phyloP scores from a whole-genome alignment of 495 filamentous ascomycete species.

The Aspergillus taichungensis region DNA sequence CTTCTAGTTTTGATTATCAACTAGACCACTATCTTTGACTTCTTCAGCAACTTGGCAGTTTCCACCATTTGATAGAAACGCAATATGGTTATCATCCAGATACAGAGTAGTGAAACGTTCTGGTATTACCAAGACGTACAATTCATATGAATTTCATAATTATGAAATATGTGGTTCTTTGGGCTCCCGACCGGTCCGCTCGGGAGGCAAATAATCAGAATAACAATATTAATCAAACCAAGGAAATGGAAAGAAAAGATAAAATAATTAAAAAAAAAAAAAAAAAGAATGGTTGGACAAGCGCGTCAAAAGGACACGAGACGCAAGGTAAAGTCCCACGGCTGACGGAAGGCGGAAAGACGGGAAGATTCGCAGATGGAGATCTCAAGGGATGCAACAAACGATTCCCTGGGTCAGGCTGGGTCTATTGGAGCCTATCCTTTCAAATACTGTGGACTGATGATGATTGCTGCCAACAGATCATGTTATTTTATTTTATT shows the following conservation, averaged over 20 bases:
- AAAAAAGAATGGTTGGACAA: constrained; percentile 17
- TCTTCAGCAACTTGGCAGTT: too few relatives aligned
- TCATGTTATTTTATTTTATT: background rate
- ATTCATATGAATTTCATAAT: too few relatives aligned
- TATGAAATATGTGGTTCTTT: constrained; percentile 2
- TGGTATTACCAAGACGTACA: too few relatives aligned
- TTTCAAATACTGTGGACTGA: constrained; percentile 4
- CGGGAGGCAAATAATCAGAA: constrained; percentile 14
- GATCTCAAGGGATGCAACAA: constrained; percentile 11
- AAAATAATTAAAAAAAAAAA: constrained; percentile 3
- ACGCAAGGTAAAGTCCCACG: constrained; percentile 17
- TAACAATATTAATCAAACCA: background rate
- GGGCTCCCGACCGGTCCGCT: constrained; percentile 21
- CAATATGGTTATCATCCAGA: too few relatives aligned
- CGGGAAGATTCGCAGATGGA: constrained; percentile 20
- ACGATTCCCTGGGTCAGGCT: constrained; percentile 13
- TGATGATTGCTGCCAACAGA: background rate
- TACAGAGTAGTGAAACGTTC: too few relatives aligned
- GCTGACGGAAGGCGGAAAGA: constrained; percentile 18
- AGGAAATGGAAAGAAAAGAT: constrained; percentile 7
- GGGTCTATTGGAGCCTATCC: constrained; percentile 2
- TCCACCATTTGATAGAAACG: too few relatives aligned
- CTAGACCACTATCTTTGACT: too few relatives aligned
- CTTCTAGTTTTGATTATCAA: too few relatives aligned
- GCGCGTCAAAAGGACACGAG: constrained; percentile 17